Evolutionary conservation across 352 stramenopile species (phyloP).

Genomic region (Globisporangium takayamanum): DNA sequence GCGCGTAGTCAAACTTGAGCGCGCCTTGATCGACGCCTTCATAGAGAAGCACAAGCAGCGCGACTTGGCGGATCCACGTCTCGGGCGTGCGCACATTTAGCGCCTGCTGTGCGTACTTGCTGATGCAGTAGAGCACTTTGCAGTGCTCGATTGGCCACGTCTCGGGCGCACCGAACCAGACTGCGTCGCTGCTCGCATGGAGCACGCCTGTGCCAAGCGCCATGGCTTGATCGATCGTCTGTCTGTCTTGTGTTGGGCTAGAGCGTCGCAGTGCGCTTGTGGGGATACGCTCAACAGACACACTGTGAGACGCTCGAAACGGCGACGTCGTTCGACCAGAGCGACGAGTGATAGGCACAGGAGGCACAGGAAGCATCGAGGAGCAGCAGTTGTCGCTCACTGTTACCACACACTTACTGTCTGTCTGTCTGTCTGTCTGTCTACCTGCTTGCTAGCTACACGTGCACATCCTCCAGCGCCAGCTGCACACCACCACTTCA

Average conservation of each 20-base stretch:
- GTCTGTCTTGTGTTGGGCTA: background rate
- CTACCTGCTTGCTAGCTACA: no score
- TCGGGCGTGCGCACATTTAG: constrained; percentile 80
- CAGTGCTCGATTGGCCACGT: constrained; percentile 91
- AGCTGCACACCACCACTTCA: no score
- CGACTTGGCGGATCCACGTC: constrained; percentile 93
- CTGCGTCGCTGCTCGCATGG: constrained; percentile 19
- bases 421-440: no score
- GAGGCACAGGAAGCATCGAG: no score
- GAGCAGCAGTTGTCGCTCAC: no score
- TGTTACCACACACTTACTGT: no score
- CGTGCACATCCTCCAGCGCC: no score
- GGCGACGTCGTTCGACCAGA: no score
- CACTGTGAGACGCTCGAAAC: no score
- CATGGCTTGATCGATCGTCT: background rate
- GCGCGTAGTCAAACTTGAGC: constrained; percentile 95
- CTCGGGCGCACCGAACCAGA: constrained; percentile 54
- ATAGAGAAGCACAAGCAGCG: constrained; percentile 94
- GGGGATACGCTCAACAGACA: no score
- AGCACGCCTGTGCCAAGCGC: constrained; percentile 3
- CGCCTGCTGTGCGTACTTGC: constrained; percentile 89
- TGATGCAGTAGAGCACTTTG: constrained; percentile 93
- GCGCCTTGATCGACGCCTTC: constrained; percentile 93
- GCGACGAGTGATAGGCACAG: no score
- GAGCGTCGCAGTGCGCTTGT: background rate